phyloP scores from a whole-genome alignment of 192 early-diverging fungal genomes.

The Backusella macrospora region DNA sequence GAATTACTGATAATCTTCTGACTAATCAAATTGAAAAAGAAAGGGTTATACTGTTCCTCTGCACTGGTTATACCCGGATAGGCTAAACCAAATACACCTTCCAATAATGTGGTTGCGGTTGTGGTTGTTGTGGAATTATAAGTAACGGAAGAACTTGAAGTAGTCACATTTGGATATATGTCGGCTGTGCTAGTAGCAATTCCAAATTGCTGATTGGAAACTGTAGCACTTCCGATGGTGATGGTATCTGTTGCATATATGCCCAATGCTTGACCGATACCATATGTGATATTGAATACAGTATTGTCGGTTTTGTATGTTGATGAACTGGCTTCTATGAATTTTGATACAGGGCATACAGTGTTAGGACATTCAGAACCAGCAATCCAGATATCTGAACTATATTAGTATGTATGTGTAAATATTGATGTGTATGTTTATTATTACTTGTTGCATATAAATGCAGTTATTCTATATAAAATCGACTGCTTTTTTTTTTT shows the following conservation, averaged over 20 bases:
- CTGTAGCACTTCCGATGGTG: conserved; percentile 17
- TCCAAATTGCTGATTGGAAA: conserved; percentile 33
- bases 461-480: too few species aligned
- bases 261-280: conserved; percentile 34
- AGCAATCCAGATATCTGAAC: conserved; percentile 42
- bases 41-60: conserved; percentile 10
- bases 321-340: conserved; percentile 22
- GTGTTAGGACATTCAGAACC: conserved; percentile 18
- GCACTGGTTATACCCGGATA: conserved; percentile 20
- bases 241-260: conserved; percentile 35
- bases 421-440: not conserved
- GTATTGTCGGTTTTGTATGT: conserved; percentile 25
- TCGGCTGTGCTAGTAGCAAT: conserved; percentile 19
- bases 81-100: conserved; percentile 40
- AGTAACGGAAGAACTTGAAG: not conserved
- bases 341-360: conserved; percentile 27
- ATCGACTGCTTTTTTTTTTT: not conserved
- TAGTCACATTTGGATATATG: not conserved
- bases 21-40: conserved; percentile 24
- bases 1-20: conserved; percentile 12
- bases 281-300: conserved; percentile 32
- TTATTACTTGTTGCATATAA: not conserved
- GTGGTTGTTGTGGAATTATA: not conserved
- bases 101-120: not conserved
- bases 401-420: not conserved